phyloP scores from a whole-genome alignment of 495 filamentous ascomycete genomes.

The Podospora pseudocomata region DNA sequence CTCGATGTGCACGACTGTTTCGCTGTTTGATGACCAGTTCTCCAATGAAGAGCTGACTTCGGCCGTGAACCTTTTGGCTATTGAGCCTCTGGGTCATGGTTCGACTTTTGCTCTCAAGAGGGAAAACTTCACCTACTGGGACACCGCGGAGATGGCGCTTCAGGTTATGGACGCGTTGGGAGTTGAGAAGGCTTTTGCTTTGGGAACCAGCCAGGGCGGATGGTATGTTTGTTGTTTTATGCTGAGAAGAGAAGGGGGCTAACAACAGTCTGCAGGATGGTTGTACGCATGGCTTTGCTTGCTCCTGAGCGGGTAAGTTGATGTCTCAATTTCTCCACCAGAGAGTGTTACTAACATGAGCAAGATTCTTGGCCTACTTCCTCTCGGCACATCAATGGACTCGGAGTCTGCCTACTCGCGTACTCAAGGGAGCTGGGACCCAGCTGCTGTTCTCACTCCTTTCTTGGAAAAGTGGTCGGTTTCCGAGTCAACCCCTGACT shows the following conservation, averaged over 20 bases:
- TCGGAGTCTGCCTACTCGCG: slow-evolving; percentile 54
- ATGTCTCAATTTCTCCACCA: not conserved
- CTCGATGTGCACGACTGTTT: slow-evolving; percentile 53
- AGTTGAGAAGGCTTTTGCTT: slow-evolving; percentile 52
- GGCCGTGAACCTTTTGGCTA: slow-evolving; percentile 50
- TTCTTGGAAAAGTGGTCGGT: slow-evolving; percentile 49
- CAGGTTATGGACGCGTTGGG: slow-evolving; percentile 49
- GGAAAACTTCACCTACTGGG: slow-evolving; percentile 56
- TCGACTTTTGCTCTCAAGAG: slow-evolving; percentile 33
- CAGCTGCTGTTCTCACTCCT: slow-evolving; percentile 36
- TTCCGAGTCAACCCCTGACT: slow-evolving; percentile 44
- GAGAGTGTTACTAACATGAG: not conserved
- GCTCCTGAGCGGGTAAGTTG: slow-evolving; percentile 51
- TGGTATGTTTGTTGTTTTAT: slow-evolving; percentile 29
- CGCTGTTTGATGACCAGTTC: slow-evolving; percentile 52
- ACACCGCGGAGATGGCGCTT: slow-evolving; percentile 47
- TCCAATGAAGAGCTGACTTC: slow-evolving; percentile 42
- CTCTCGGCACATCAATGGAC: slow-evolving; percentile 61
- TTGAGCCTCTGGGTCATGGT: slow-evolving; percentile 57
- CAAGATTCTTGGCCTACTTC: slow-evolving; percentile 55
- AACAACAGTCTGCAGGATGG: slow-evolving; percentile 34
- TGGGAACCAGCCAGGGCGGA: slow-evolving; percentile 62
- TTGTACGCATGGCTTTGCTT: slow-evolving; percentile 55
- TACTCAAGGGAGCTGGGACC: slow-evolving; percentile 55
- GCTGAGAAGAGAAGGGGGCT: not conserved